A percentile compares a stretch with the other conserved stretches of the same genome.
Conservation (phyloP, 108 stramenopile species). For the Nitzschia sp. region DNA sequence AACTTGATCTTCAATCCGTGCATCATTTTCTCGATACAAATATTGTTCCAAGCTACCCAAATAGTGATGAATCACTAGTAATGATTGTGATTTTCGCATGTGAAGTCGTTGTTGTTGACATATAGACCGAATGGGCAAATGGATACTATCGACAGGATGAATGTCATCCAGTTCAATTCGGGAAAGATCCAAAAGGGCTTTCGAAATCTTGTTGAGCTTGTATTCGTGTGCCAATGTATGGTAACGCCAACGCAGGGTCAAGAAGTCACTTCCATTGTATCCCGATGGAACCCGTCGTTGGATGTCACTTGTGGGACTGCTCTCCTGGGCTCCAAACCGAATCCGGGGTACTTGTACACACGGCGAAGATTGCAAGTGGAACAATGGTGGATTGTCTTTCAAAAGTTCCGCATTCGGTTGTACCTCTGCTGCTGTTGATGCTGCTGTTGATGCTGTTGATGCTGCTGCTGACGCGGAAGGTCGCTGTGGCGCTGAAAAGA, state of each 20-base stretch:
- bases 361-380: conserved; percentile 27
- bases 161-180: conserved; percentile 47
- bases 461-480: background rate
- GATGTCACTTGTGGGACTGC: background rate
- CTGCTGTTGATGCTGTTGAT: too few relatives aligned
- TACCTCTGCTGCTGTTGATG: background rate
- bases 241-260: conserved; percentile 49
- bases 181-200: conserved; percentile 59
- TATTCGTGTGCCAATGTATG: conserved; percentile 38
- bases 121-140: conserved; percentile 31
- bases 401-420: background rate
- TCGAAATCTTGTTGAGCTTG: conserved; percentile 47
- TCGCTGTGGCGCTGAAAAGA: too few relatives aligned
- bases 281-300: conserved; percentile 13
- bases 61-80: conserved; percentile 60
- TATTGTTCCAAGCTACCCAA: conserved; percentile 58
- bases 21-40: conserved; percentile 59
- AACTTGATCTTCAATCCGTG: conserved; percentile 25
- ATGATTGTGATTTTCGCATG: conserved; percentile 21
- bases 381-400: conserved; percentile 14
- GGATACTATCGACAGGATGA: conserved; percentile 47
- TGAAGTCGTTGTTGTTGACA: conserved; percentile 37
- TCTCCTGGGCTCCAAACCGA: conserved; percentile 30
- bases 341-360: conserved; percentile 49
- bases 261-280: conserved; percentile 45